Evolutionary conservation across 805 yeast genomes (phyloP), one percentile per base, ranked within the genome.

Genomic region (Candida tibetensis): DNA sequence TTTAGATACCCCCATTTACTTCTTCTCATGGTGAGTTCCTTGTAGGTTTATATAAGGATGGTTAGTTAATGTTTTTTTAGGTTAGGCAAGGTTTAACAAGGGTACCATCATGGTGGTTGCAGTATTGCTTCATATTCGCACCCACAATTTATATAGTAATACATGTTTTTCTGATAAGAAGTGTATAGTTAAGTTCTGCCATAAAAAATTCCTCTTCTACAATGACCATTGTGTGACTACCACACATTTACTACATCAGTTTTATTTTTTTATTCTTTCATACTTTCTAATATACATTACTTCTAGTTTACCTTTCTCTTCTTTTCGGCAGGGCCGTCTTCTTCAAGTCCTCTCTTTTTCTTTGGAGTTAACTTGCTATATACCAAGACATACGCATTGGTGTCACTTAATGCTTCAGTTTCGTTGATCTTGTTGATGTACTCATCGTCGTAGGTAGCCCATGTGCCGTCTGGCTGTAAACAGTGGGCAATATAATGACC

Each of bases 371-470:
- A 60, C 52, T 91, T 77, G 30, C 90, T 79, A 63, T 93, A 93
- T 15, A 93, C 69, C 60, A 93, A 72, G 43, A 90, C 90, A 63
- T 93, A 93, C 4, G 98, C 98, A 26, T 88, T 79, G 10, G 91
- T 85, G 53, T 91, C 95, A 47, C 78, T 77, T 46, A 88, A 68
- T 3, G 87, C 96, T 31, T 76, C 79, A 40, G 77, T 71, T 52
- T 86, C 93, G 25, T 82, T 72, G 37, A 86, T 80, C 42, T 71
- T 72, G 53, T 86, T 84, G 48, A 87, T 80, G 53, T 82, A 79
- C 53, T 93, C 99, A 58, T 93, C 99, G 57, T 93, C 98, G 60
- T 91, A 93, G 7, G 88, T 82, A 19, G 88, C 82, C 99, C 98
- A 93, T 2, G 83, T 64, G 2, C 89, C 91, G 61, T 86, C 93